These are phyloP conservation scores for Myotisia sp. DNA, from an alignment of 2,329 filamentous ascomycete genomes.

Conservation along the genomic window DNA sequence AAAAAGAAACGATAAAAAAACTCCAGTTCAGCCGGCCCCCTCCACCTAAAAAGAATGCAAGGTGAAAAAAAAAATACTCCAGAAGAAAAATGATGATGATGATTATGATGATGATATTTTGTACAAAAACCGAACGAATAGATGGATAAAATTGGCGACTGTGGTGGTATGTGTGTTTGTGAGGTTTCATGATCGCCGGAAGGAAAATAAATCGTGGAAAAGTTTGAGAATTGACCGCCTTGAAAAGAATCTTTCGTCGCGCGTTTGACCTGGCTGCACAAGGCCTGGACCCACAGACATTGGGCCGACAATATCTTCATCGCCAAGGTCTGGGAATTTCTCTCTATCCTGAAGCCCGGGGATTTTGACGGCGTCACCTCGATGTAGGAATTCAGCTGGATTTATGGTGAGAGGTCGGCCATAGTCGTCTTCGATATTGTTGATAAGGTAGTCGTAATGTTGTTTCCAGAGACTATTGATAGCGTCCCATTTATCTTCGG, in stretches of 20 bases:
- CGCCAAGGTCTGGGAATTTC: constrained; percentile 78
- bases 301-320: constrained; percentile 84
- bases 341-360: constrained; percentile 40
- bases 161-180: constrained; percentile 1
- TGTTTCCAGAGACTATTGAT: constrained; percentile 62
- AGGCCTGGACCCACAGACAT: constrained; percentile 46
- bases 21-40: constrained; percentile 5
- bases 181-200: not conserved
- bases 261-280: constrained; percentile 27
- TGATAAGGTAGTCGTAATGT: constrained; percentile 52
- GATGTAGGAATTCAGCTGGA: constrained; percentile 22
- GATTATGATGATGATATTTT: constrained; percentile 6
- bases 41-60: constrained; percentile 1
- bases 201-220: constrained; percentile 28
- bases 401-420: constrained; percentile 25
- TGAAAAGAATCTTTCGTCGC: constrained; percentile 23
- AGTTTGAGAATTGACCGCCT: constrained; percentile 33
- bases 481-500: constrained; percentile 75
- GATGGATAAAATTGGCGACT: not conserved
- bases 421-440: constrained; percentile 28
- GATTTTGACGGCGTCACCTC: constrained; percentile 36
- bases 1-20: constrained; percentile 1
- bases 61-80: not conserved
- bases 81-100: constrained; percentile 5
- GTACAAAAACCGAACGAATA: not conserved